Evolutionary conservation across 2,329 filamentous ascomycete species (phyloP), one percentile per base, ranked within the genome.

Genomic region (Botrytis galanthina): DNA sequence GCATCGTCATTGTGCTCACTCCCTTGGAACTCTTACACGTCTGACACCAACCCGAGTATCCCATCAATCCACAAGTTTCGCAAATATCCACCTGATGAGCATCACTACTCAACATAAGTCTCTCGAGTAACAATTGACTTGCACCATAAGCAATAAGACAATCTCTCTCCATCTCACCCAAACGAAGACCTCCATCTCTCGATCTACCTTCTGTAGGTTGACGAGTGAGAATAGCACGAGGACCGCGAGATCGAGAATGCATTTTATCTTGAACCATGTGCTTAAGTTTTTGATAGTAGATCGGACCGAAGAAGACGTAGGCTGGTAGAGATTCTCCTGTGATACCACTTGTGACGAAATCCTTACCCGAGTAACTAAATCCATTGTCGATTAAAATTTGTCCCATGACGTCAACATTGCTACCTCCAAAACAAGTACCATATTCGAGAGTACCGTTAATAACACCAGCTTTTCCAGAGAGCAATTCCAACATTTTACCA

Each of bases 201-300:
- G 95, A 97, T 79, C 96, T 90, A 86, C 96, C 96, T 85, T 99
- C 96, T 0, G 95, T 99, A 0, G 96, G 96, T 82, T 99, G 96
- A 16, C 96, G 91, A 0, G 96, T 99, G 39, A 99, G 87, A 76
- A 97, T 96, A 39, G 95, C 95, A 20, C 93, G 89, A 0, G 96
- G 97, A 0, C 97, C 97, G 22, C 94, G 91, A 3, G 95, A 91
- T 75, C 96, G 93, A 46, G 93, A 95, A 84, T 99, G 96, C 96
- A 99, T 98, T 85, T 99, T 99, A 82, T 99, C 96, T 83, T 98
- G 95, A 6, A 99, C 96, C 96, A 99, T 99, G 87, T 99, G 96
- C 88, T 99, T 99, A 77, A 99, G 89, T 78, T 97, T 97, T 86
- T 99, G 96, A 86, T 99, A 99, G 86, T 97, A 99, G 83, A 99